These are phyloP conservation scores for Ogataea siamensis DNA, from an alignment of 805 yeast species.

Conservation along the genomic window DNA sequence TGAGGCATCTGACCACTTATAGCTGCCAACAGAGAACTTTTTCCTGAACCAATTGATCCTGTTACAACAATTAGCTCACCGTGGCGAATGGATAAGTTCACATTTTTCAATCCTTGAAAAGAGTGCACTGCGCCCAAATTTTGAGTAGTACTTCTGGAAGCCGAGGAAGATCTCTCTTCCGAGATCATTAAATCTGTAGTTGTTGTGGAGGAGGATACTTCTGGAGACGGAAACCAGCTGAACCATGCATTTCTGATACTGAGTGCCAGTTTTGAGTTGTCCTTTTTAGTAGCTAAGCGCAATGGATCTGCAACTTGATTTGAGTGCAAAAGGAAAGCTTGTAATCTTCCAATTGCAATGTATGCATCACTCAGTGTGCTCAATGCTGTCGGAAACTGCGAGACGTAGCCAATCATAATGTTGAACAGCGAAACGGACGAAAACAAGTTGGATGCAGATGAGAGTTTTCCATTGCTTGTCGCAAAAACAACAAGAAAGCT, in stretches of 20 bases:
- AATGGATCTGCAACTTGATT: constrained; percentile 14
- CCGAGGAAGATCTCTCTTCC: constrained; percentile 20
- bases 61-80: constrained; percentile 74
- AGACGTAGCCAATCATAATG: constrained; percentile 55
- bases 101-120: constrained; percentile 34
- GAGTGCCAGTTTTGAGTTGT: constrained; percentile 39
- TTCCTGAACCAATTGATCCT: constrained; percentile 82
- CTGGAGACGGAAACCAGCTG: constrained; percentile 55
- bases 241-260: constrained; percentile 53
- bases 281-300: background rate
- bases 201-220: constrained; percentile 18
- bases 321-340: constrained; percentile 43
- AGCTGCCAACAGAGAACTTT: constrained; percentile 67
- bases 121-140: constrained; percentile 24
- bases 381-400: constrained; percentile 66
- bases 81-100: constrained; percentile 51
- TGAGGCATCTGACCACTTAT: constrained; percentile 66
- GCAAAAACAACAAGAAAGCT: constrained; percentile 38
- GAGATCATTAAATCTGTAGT: constrained; percentile 34
- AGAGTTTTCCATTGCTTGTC: constrained; percentile 35
- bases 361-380: constrained; percentile 64
- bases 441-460: constrained; percentile 59
- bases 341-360: constrained; percentile 57
- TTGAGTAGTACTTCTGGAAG: constrained; percentile 20
- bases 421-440: constrained; percentile 66